These are phyloP conservation scores for Cryptosporidium ubiquitum DNA, from an alignment of 169 alveolate species.

Conservation along the genomic window DNA sequence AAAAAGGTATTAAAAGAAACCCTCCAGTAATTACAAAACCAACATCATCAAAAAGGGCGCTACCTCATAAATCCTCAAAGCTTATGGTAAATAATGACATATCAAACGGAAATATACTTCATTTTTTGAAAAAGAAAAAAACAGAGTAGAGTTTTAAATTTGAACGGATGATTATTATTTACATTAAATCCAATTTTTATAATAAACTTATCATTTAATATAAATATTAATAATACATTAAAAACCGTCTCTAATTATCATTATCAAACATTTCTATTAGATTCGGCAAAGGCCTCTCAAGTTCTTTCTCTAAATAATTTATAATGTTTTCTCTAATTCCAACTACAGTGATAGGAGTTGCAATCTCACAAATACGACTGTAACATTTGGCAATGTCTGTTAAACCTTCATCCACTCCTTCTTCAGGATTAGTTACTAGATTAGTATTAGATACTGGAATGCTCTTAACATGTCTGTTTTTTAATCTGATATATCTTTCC, in stretches of 20 bases:
- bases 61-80: neutral
- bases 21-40: neutral
- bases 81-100: neutral
- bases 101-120: slow-evolving; percentile 9
- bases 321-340: slow-evolving; percentile 50
- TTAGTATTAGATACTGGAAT: slow-evolving; percentile 32
- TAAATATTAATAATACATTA: neutral
- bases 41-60: neutral
- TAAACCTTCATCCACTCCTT: neutral
- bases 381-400: slow-evolving; percentile 13
- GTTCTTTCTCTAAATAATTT: slow-evolving; percentile 34
- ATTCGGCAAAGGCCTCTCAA: slow-evolving; percentile 47
- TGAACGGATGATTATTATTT: neutral
- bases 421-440: slow-evolving; percentile 8
- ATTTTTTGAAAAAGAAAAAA: neutral
- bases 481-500: slow-evolving; percentile 60
- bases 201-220: neutral
- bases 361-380: slow-evolving; percentile 17
- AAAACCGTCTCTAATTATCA: neutral
- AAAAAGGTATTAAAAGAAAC: neutral
- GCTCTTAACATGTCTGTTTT: slow-evolving; percentile 56
- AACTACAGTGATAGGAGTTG: slow-evolving; percentile 43
- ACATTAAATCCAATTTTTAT: too few relatives aligned
- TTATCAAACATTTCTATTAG: slow-evolving; percentile 13
- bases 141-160: neutral